These are phyloP conservation scores for Poteriospumella lacustris DNA, from an alignment of 108 stramenopile genomes.

Conservation along the genomic window DNA sequence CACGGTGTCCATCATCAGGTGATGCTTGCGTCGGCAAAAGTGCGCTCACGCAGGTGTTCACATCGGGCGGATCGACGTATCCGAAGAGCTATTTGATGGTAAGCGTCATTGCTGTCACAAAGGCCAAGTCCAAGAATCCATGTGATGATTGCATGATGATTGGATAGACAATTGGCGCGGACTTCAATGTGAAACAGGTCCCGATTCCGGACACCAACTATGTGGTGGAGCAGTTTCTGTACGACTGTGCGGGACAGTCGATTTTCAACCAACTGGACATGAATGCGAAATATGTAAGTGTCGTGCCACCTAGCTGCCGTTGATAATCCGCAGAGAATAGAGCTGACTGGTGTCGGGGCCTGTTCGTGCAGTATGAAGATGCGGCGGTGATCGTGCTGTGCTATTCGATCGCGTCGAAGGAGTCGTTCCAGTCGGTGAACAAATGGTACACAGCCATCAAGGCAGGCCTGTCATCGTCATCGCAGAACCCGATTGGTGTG, in stretches of 20 bases:
- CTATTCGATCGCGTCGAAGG: conserved; percentile 43
- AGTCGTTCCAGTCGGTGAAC: conserved; percentile 46
- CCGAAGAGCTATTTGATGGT: conserved; percentile 58
- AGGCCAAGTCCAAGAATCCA: no score
- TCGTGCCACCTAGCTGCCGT: neutral
- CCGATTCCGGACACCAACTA: conserved; percentile 50
- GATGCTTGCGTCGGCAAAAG: conserved; percentile 55
- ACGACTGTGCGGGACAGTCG: conserved; percentile 55
- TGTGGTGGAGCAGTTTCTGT: conserved; percentile 51
- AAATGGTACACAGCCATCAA: conserved; percentile 36
- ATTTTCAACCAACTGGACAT: conserved; percentile 53
- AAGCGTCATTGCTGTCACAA: neutral
- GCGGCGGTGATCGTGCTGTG: conserved; percentile 47
- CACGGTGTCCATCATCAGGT: conserved; percentile 9
- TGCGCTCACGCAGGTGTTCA: conserved; percentile 54
- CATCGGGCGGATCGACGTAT: conserved; percentile 46
- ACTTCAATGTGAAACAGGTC: conserved; percentile 36
- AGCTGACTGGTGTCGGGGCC: neutral
- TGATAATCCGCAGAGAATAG: neutral
- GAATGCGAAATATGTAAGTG: conserved; percentile 24
- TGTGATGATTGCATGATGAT: no score
- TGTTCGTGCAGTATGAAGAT: conserved; percentile 44
- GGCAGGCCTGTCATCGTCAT: conserved; percentile 18
- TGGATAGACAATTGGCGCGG: conserved; percentile 17
- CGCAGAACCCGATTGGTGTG: conserved; percentile 38